These are phyloP conservation scores for Stephanodiscus triporus DNA, from an alignment of 108 stramenopile genomes.

Conservation along the genomic window DNA sequence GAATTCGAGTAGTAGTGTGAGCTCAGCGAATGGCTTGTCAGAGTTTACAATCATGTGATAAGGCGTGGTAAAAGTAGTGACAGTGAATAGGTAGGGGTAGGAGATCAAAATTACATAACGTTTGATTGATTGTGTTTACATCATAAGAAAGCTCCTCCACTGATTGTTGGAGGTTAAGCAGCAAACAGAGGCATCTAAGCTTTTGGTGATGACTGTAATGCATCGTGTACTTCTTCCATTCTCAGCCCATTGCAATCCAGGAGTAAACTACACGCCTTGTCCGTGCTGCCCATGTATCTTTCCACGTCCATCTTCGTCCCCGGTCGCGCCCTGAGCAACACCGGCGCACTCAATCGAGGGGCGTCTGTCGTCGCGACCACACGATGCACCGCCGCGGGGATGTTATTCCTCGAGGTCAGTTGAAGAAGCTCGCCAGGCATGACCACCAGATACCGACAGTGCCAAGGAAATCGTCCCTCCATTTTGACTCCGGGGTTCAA, in stretches of 20 bases:
- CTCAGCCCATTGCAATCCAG: conserved; percentile 66
- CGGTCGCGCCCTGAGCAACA: conserved; percentile 71
- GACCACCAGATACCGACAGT: conserved; percentile 72
- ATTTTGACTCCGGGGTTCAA: conserved; percentile 33
- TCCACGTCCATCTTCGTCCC: conserved; percentile 59
- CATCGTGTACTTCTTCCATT: conserved; percentile 79
- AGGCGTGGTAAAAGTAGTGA: neutral
- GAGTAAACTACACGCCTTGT: conserved; percentile 56
- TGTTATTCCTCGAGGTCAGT: conserved; percentile 70
- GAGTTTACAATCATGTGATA: conserved; percentile 49
- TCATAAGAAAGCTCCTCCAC: too few species aligned
- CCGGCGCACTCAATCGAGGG: conserved; percentile 64
- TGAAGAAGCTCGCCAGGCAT: conserved; percentile 86
- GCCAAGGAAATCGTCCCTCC: conserved; percentile 64
- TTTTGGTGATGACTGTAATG: conserved; percentile 42
- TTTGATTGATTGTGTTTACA: too few species aligned
- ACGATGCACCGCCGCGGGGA: conserved; percentile 80
- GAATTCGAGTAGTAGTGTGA: conserved; percentile 1
- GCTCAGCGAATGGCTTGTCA: conserved; percentile 36
- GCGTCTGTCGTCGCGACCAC: conserved; percentile 60
- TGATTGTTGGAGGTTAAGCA: too few species aligned
- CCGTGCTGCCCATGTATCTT: conserved; percentile 66
- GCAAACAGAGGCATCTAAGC: neutral
- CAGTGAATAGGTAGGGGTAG: too few species aligned
- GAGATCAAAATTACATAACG: too few species aligned